Evolutionary conservation across 2,329 filamentous ascomycete genomes (phyloP).

Genomic region (Periconia sp.): DNA sequence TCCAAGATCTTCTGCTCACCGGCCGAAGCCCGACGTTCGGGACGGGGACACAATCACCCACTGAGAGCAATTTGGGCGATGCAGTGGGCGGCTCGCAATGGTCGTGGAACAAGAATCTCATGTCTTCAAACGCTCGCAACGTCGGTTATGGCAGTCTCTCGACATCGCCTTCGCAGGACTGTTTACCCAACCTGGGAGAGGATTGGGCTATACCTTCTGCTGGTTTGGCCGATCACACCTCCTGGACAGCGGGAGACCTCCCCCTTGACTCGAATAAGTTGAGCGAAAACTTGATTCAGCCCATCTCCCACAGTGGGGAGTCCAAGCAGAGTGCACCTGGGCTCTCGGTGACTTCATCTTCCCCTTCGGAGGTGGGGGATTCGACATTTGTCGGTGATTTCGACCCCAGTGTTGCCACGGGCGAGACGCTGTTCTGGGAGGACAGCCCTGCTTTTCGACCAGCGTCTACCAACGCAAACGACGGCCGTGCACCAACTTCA

Average conservation of each 20-base stretch:
- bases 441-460: conserved; percentile 39
- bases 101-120: conserved; percentile 33
- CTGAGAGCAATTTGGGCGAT: conserved; percentile 36
- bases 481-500: conserved; percentile 26
- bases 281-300: conserved; percentile 36
- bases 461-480: conserved; percentile 24
- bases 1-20: conserved; percentile 31
- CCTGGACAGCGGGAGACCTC: conserved; percentile 45
- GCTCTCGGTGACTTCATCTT: conserved; percentile 44
- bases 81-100: conserved; percentile 34
- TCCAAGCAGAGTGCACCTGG: conserved; percentile 44
- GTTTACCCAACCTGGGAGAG: conserved; percentile 35
- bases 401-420: conserved; percentile 34
- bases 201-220: conserved; percentile 40
- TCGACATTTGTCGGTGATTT: conserved; percentile 35
- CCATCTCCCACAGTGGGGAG: conserved; percentile 45
- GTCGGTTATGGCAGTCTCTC: conserved; percentile 40
- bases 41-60: conserved; percentile 36
- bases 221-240: conserved; percentile 29
- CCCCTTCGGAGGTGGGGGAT: conserved; percentile 45
- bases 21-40: conserved; percentile 23
- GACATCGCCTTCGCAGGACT: conserved; percentile 43
- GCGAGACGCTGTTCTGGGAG: conserved; percentile 41
- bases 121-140: conserved; percentile 26
- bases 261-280: conserved; percentile 44